These are phyloP conservation scores for Bassia scoparia DNA, from an alignment of 148 eudicot genomes.

Conservation along the genomic window DNA sequence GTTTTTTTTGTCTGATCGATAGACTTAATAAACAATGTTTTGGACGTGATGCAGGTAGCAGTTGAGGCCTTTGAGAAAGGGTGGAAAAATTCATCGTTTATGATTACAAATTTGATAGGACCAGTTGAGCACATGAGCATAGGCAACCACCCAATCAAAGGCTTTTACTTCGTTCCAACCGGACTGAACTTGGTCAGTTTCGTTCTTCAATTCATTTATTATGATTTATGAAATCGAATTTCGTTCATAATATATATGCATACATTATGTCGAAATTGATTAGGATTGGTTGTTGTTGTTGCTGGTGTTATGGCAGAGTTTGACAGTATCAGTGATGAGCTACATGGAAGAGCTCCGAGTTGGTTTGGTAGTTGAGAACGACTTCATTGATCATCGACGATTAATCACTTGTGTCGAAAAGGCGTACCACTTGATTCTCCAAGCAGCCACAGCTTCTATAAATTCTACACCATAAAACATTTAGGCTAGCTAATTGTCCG, in stretches of 20 bases:
- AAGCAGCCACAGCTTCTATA: conserved; percentile 11
- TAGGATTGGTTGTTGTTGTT: background rate
- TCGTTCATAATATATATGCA: too few relatives aligned
- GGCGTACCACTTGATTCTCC: conserved; percentile 12
- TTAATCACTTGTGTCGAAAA: background rate
- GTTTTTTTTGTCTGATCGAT: too few relatives aligned
- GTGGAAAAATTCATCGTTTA: conserved; percentile 10
- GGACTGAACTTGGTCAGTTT: background rate
- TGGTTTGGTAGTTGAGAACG: conserved; percentile 19
- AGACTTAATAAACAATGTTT: too few relatives aligned
- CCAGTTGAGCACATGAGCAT: conserved; percentile 20
- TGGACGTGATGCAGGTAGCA: conserved; percentile 20
- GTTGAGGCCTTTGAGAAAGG: background rate
- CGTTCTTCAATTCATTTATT: too few relatives aligned
- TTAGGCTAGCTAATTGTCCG: too few relatives aligned
- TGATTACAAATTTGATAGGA: conserved; percentile 21
- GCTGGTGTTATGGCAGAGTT: conserved; percentile 14
- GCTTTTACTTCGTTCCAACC: conserved; percentile 22
- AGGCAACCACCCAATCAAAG: conserved; percentile 21
- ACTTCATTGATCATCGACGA: conserved; percentile 10
- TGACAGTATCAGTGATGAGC: conserved; percentile 17
- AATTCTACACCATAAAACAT: too few relatives aligned
- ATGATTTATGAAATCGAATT: too few relatives aligned
- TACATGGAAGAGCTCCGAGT: conserved; percentile 12
- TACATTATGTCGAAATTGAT: too few relatives aligned